Conservation (phyloP, 164 flowering plant species). For the Vitis amurensis region DNA sequence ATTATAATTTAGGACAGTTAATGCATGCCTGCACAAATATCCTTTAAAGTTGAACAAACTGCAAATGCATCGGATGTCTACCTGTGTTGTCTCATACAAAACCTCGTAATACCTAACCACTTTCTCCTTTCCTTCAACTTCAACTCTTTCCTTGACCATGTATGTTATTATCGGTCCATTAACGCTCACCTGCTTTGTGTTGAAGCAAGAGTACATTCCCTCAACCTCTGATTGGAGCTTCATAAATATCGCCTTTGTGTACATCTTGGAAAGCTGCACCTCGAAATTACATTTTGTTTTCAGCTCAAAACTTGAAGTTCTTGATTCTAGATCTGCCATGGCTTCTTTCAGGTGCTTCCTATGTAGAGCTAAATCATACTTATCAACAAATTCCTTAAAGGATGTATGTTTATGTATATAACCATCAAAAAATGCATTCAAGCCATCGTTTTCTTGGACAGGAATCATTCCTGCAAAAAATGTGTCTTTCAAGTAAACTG, state of each 20-base stretch:
- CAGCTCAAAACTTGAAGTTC: conserved; percentile 23
- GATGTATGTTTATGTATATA: conserved; percentile 52
- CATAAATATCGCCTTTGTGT: conserved; percentile 43
- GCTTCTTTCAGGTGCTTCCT: conserved; percentile 42
- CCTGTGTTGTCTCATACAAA: conserved; percentile 32
- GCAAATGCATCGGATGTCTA: conserved; percentile 46
- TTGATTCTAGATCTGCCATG: conserved; percentile 36
- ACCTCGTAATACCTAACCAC: conserved; percentile 39
- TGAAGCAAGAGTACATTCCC: conserved; percentile 47
- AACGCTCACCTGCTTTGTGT: conserved; percentile 37
- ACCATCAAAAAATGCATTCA: conserved; percentile 40
- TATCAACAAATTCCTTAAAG: conserved; percentile 48
- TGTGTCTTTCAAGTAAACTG: conserved; percentile 43
- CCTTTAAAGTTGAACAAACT: conserved; percentile 53
- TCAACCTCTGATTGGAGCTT: conserved; percentile 47
- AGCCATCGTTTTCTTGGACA: conserved; percentile 27
- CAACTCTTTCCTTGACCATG: conserved; percentile 36
- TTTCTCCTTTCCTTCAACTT: conserved; percentile 28
- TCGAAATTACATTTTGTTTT: conserved; percentile 43
- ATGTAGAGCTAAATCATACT: conserved; percentile 43
- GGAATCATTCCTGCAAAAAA: conserved; percentile 47
- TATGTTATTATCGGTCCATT: conserved; percentile 37
- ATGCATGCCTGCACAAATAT: conserved; percentile 50
- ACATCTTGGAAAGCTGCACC: conserved; percentile 38
- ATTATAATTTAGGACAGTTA: conserved; percentile 40